Evolutionary conservation across 192 early-diverging fungal species (phyloP), one percentile per base, ranked within the genome.

Genomic region (Backusella liffmaniae): DNA sequence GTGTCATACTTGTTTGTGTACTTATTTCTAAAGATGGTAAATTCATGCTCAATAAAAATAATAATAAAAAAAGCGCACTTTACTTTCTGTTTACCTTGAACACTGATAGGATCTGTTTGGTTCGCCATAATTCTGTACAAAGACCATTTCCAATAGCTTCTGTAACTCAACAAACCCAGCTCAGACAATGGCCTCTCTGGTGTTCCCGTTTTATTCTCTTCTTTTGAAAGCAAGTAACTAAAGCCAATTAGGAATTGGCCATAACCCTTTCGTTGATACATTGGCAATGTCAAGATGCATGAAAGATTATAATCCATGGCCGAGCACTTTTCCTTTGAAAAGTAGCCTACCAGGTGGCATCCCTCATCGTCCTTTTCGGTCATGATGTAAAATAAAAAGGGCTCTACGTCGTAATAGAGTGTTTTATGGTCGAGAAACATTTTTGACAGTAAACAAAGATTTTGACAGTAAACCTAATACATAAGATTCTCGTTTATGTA

Each of bases 371-470:
- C 91, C 37, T 87, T 84, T 82, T 98, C 95, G 5, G 93, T 95
- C 86, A 99, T 86, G n/a, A 99, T 85, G 77, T 99, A 99, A 75
- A 99, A 99, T 34, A 98, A 81, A 80, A 98, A 99, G 15, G 97
- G 96, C 73, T 99, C 98, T 6, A 97, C 91, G 73, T 98, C 98
- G 80, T 98, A 99, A 81, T 97, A 98, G 15, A 98, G 85, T 1
- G 97, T 98, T 77, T 99, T 99, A 80, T 96, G 95, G 85, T 98
- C 96, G 8, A 99, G 83, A 81, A 98, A 99, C 91, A 95, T 93
- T 73, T 99, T 99, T 65, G 96, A 94, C 16, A 99, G 81, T 29
- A 99, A 88, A 72, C 98, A 99, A 29, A 99, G 87, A 84, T 97
- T 99, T 77, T 98, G 98, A 83, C 98, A 98, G 78, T 98, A 99